These are phyloP conservation scores for Rhodocollybia butyracea DNA, from an alignment of 768 basidiomycete genomes.

Conservation along the genomic window DNA sequence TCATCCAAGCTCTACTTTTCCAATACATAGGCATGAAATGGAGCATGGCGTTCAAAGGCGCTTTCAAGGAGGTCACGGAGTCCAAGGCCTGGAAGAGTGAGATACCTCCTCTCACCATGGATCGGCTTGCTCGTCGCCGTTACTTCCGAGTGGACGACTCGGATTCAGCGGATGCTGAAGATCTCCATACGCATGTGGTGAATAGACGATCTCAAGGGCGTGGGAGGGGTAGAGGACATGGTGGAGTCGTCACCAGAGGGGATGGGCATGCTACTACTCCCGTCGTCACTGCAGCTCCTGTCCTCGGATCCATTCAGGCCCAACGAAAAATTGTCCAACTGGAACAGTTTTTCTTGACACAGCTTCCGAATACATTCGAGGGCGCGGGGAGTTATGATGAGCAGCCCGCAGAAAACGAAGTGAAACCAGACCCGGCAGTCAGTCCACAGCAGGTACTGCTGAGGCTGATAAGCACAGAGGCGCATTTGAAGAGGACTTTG, in stretches of 20 bases:
- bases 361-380: not conserved
- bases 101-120: not conserved
- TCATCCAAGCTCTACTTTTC: conserved; percentile 42
- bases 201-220: no score
- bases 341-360: conserved; percentile 4
- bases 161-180: not conserved
- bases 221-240: no score
- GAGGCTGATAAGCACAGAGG: not conserved
- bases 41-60: conserved; percentile 21
- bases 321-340: not conserved
- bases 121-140: not conserved
- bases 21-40: conserved; percentile 42
- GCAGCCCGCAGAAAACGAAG: not conserved
- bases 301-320: not conserved
- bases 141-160: not conserved
- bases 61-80: conserved; percentile 25
- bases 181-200: no score
- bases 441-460: not conserved
- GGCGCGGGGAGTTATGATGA: not conserved
- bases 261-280: no score
- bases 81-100: conserved; percentile 35
- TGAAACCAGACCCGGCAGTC: not conserved
- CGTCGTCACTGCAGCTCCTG: not conserved
- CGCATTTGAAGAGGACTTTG: not conserved
- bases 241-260: no score